These are phyloP conservation scores for Solanum acaule DNA, from an alignment of 257 asterid genomes.

Conservation along the genomic window DNA sequence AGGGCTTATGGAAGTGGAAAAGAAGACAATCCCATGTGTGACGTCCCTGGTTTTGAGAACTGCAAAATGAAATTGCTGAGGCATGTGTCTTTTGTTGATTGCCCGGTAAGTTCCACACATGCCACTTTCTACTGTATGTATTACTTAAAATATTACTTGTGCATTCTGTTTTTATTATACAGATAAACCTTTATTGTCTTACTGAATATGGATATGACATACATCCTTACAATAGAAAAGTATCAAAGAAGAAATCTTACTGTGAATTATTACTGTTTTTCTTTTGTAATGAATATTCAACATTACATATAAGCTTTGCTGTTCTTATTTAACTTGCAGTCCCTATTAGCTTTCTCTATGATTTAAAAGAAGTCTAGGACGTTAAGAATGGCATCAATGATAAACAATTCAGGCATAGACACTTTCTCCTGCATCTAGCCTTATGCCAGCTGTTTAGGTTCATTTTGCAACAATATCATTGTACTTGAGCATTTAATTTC, in stretches of 20 bases:
- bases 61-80: conserved; percentile 82
- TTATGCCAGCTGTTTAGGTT: background rate
- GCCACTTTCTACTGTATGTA: background rate
- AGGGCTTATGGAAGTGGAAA: conserved; percentile 99
- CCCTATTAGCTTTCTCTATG: background rate
- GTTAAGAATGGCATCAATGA: background rate
- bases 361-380: background rate
- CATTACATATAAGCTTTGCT: background rate
- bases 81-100: conserved; percentile 98
- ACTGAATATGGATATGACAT: background rate
- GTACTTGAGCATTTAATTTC: background rate
- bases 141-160: background rate
- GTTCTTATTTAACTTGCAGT: background rate
- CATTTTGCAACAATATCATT: background rate
- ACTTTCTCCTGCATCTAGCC: background rate
- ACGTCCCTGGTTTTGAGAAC: conserved; percentile 97
- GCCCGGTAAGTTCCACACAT: conserved; percentile 56
- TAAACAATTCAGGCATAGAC: background rate
- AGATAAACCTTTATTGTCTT: background rate
- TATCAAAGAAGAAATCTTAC: background rate
- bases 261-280: background rate
- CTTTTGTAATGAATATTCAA: background rate
- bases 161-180: background rate
- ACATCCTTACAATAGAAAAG: background rate
- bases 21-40: conserved; percentile 93